Evolutionary conservation across 2,329 filamentous ascomycete species (phyloP).

Genomic region (Fusarium sp.): DNA sequence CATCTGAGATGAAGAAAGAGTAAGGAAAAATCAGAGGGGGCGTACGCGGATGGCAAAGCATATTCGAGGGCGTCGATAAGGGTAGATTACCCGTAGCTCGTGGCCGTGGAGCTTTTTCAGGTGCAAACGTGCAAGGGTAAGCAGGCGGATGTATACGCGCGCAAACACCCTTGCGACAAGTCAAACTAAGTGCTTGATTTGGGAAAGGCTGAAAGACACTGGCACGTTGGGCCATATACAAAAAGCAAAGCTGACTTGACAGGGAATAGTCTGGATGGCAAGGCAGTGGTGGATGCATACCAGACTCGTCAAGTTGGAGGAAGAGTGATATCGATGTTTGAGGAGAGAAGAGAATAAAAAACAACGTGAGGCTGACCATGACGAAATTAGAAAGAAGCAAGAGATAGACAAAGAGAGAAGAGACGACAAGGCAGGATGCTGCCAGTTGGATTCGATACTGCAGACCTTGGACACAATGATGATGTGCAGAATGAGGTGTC

Average conservation of each 20-base stretch:
- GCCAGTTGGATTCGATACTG: conserved; percentile 17
- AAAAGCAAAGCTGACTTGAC: conserved; percentile 24
- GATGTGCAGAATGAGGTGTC: conserved; percentile 44
- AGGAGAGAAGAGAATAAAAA: conserved; percentile 39
- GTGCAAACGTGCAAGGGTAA: conserved; percentile 41
- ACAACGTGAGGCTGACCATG: conserved; percentile 44
- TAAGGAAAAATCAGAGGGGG: conserved; percentile 17
- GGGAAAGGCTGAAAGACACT: conserved; percentile 43
- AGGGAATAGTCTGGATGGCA: background rate
- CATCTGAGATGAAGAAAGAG: conserved; percentile 5
- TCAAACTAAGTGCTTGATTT: conserved; percentile 37
- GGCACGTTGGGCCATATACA: conserved; percentile 32
- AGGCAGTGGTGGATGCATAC: conserved; percentile 16
- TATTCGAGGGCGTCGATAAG: conserved; percentile 27
- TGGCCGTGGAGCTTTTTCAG: conserved; percentile 33
- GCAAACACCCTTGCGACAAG: conserved; percentile 39
- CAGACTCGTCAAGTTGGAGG: conserved; percentile 3
- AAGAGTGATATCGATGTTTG: conserved; percentile 14
- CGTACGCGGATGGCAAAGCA: conserved; percentile 11
- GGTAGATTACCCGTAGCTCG: conserved; percentile 22
- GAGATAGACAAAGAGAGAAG: conserved; percentile 23
- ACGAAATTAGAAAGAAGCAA: conserved; percentile 27
- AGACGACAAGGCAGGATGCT: conserved; percentile 27
- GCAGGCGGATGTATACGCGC: conserved; percentile 31
- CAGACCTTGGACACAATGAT: conserved; percentile 36